Conservation (phyloP, 2,329 filamentous ascomycete genomes). For the Penicillium crustosum region DNA sequence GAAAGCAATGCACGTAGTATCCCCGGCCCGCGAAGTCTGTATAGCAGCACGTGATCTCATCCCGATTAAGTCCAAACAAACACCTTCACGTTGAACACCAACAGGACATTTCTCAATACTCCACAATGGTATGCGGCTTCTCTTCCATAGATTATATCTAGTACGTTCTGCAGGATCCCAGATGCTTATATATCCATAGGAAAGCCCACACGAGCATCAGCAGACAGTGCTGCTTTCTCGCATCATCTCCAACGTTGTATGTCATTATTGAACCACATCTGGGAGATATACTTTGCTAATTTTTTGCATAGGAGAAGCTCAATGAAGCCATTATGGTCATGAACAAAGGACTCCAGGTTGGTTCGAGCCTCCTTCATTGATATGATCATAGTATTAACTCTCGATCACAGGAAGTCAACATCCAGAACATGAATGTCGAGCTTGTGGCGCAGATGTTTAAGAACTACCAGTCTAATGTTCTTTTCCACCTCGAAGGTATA, state of each 20-base stretch:
- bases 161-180: background rate
- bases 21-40: conserved; percentile 5
- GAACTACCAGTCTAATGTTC: conserved; percentile 96
- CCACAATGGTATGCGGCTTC: conserved; percentile 2
- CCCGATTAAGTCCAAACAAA: conserved; percentile 7
- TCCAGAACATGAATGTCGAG: conserved; percentile 98
- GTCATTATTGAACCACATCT: conserved; percentile 35
- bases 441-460: conserved; percentile 99
- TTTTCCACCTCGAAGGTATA: conserved; percentile 93
- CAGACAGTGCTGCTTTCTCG: conserved; percentile 89
- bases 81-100: conserved; percentile 13
- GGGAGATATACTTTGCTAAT: conserved; percentile 11
- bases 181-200: conserved; percentile 51
- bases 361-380: background rate
- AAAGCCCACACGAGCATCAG: conserved; percentile 96
- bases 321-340: conserved; percentile 91
- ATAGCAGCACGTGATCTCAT: conserved; percentile 9
- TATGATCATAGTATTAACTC: background rate
- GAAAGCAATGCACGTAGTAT: background rate
- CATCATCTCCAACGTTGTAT: conserved; percentile 95
- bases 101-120: background rate
- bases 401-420: conserved; percentile 78
- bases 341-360: conserved; percentile 86
- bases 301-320: conserved; percentile 74
- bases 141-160: background rate